A percentile compares a stretch with the other conserved stretches of the same genome.
Conservation (phyloP, 179 eudicot genomes). For the Corrigiola litoralis region DNA sequence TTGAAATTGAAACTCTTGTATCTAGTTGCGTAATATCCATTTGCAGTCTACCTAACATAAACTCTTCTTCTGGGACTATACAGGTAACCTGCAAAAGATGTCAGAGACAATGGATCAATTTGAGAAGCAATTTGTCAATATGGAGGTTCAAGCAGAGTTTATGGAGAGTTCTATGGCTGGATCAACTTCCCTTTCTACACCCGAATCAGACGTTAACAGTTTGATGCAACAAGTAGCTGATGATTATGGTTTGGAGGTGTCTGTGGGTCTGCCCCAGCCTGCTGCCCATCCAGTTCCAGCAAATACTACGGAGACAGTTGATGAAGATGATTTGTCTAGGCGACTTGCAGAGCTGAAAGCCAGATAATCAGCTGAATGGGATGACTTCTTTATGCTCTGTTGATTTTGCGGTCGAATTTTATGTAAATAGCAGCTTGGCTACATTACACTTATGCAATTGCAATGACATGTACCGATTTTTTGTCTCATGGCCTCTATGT, state of each 20-base stretch:
- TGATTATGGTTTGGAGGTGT: conserved; percentile 67
- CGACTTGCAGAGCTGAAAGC: conserved; percentile 66
- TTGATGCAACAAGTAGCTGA: conserved; percentile 82
- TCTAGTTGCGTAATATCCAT: no score
- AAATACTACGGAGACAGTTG: conserved; percentile 43
- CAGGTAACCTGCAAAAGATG: conserved; percentile 65
- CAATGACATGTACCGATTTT: no score
- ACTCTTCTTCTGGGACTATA: neutral
- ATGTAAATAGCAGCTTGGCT: neutral
- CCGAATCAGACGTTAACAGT: conserved; percentile 60
- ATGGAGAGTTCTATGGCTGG: conserved; percentile 83
- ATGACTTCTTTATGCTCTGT: neutral
- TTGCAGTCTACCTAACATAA: no score
- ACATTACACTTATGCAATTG: neutral
- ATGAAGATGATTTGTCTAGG: conserved; percentile 57
- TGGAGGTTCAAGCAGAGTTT: conserved; percentile 81
- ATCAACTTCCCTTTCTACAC: conserved; percentile 58
- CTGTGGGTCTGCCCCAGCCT: conserved; percentile 65
- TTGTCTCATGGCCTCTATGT: no score
- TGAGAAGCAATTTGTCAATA: conserved; percentile 72
- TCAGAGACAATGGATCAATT: conserved; percentile 79
- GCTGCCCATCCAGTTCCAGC: conserved; percentile 48
- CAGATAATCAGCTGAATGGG: conserved; percentile 34
- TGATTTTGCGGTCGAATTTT: neutral
- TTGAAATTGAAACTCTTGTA: no score